These are phyloP conservation scores for Ramalina intermedia DNA, from an alignment of 495 filamentous ascomycete genomes.

Conservation along the genomic window DNA sequence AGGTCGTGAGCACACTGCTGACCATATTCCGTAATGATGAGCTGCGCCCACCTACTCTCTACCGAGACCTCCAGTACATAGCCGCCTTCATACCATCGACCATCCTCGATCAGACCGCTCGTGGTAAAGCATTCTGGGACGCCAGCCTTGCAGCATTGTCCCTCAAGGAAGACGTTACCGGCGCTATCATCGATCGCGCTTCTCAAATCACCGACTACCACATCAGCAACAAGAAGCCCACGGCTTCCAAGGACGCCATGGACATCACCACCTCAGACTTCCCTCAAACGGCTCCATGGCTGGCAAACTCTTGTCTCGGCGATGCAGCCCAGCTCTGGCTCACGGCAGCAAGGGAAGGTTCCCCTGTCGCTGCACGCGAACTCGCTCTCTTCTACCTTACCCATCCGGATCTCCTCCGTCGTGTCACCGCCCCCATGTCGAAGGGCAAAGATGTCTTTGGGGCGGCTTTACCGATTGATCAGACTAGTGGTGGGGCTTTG, in stretches of 20 bases:
- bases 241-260: slow-evolving; percentile 27
- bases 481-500: slow-evolving; percentile 40
- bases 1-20: slow-evolving; percentile 66
- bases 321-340: slow-evolving; percentile 88
- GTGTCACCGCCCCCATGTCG: slow-evolving; percentile 70
- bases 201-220: slow-evolving; percentile 45
- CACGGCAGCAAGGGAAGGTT: slow-evolving; percentile 87
- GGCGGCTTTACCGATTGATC: slow-evolving; percentile 33
- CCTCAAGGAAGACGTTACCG: slow-evolving; percentile 78
- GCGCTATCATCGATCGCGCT: slow-evolving; percentile 78
- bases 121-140: slow-evolving; percentile 90
- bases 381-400: slow-evolving; percentile 90
- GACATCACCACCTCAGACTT: slow-evolving; percentile 20
- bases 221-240: slow-evolving; percentile 29
- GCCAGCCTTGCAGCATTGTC: slow-evolving; percentile 75
- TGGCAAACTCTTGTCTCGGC: slow-evolving; percentile 49
- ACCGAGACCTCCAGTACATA: slow-evolving; percentile 91
- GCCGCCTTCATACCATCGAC: slow-evolving; percentile 75
- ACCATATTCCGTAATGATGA: slow-evolving; percentile 61
- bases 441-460: slow-evolving; percentile 85
- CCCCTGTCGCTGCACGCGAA: slow-evolving; percentile 85
- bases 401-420: slow-evolving; percentile 74
- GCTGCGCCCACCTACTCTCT: slow-evolving; percentile 77
- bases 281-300: not conserved
- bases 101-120: slow-evolving; percentile 70